Conservation (phyloP, 768 basidiomycete species). For the Agaricus subrufescens region DNA sequence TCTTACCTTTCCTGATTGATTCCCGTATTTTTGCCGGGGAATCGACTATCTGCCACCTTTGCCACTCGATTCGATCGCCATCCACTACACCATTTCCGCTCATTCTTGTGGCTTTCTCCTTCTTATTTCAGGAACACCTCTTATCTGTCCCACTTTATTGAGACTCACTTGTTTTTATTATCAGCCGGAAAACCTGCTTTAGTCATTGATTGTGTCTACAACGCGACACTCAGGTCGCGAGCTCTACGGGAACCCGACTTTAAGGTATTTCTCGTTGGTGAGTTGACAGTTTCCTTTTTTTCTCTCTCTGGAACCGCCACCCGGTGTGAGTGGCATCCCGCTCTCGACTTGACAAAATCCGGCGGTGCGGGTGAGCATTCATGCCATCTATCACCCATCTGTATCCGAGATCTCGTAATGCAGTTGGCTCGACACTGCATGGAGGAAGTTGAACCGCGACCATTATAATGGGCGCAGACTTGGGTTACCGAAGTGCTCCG, state of each 20-base stretch:
- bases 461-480: not conserved
- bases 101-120: not conserved
- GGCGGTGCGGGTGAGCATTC: not conserved
- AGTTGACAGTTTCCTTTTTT: slow-evolving; percentile 17
- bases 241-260: slow-evolving; percentile 57
- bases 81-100: not conserved
- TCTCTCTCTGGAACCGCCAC: not conserved
- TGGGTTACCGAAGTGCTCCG: slow-evolving; percentile 1
- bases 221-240: slow-evolving; percentile 54
- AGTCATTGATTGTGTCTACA: slow-evolving; percentile 72
- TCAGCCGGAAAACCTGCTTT: slow-evolving; percentile 65
- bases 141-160: not conserved
- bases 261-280: slow-evolving; percentile 68
- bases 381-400: not conserved
- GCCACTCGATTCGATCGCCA: not conserved
- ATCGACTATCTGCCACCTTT: not conserved
- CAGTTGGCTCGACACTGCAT: not conserved
- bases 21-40: not conserved
- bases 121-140: not conserved
- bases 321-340: slow-evolving; percentile 2
- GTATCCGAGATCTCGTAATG: not conserved
- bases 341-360: not conserved
- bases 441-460: not conserved
- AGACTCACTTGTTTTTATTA: not conserved
- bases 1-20: not conserved